Evolutionary conservation across 2,329 filamentous ascomycete species (phyloP).

Genomic region (Stemphylium beticola): DNA sequence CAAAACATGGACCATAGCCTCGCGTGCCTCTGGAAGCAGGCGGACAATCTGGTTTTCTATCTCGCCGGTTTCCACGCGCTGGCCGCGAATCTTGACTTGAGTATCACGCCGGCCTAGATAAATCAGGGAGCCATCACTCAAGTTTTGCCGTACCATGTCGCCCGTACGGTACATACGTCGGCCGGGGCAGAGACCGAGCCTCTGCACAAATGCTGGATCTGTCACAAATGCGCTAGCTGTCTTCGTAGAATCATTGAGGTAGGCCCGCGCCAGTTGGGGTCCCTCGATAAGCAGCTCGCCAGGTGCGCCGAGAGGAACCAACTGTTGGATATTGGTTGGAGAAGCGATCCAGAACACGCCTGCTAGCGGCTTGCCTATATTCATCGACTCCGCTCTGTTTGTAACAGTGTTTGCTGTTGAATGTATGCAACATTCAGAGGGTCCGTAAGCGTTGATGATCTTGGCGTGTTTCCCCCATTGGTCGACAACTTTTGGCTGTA

Average conservation of each 20-base stretch:
- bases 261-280: conserved; percentile 47
- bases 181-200: not conserved
- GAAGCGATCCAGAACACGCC: conserved; percentile 52
- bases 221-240: no score
- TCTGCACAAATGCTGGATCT: conserved; percentile 44
- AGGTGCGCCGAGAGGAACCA: conserved; percentile 19
- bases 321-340: conserved; percentile 1
- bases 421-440: conserved; percentile 5
- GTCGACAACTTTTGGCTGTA: not conserved
- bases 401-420: not conserved
- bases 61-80: not conserved
- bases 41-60: no score
- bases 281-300: conserved; percentile 64
- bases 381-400: not conserved
- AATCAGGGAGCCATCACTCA: not conserved
- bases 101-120: not conserved
- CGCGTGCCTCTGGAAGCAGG: no score
- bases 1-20: no score
- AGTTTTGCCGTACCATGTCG: not conserved
- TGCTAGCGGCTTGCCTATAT: conserved; percentile 56
- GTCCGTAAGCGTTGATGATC: conserved; percentile 3
- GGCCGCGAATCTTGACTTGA: not conserved
- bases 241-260: conserved; percentile 18
- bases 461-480: not conserved
- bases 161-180: not conserved